phyloP scores from a whole-genome alignment of 805 yeast genomes.

The Yarrowia sp. region DNA sequence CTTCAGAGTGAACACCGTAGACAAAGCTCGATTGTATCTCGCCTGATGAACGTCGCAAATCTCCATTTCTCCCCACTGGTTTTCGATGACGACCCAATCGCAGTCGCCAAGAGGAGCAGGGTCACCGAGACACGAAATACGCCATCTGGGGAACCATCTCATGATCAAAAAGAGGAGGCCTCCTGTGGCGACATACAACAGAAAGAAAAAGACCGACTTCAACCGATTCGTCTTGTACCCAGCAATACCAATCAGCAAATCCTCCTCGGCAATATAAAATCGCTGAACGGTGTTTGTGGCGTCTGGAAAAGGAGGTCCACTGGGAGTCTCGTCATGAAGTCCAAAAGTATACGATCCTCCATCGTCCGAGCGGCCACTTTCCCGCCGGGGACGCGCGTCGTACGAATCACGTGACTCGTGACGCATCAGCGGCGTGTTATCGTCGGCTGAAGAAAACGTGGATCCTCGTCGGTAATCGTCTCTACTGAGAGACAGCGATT shows the following conservation, averaged over 20 bases:
- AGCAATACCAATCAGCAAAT: conserved; percentile 90
- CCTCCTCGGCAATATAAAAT: conserved; percentile 94
- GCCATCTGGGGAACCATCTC: conserved; percentile 85
- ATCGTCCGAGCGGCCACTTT: conserved; percentile 34
- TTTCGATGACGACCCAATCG: conserved; percentile 93
- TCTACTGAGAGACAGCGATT: conserved; percentile 40
- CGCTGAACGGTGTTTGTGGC: conserved; percentile 59
- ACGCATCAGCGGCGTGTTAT: conserved; percentile 24
- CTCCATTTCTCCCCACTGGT: conserved; percentile 86
- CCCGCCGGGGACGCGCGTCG: conserved; percentile 29
- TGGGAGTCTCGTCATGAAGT: conserved; percentile 24
- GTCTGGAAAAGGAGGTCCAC: conserved; percentile 25
- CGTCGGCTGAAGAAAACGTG: conserved; percentile 20
- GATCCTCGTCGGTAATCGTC: conserved; percentile 33
- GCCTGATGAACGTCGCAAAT: conserved; percentile 62
- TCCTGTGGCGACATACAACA: conserved; percentile 62
- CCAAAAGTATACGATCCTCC: conserved; percentile 37
- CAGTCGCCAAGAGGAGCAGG: conserved; percentile 76
- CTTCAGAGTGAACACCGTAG: conserved; percentile 61
- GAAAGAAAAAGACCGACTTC: conserved; percentile 58
- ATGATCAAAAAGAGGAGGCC: conserved; percentile 78
- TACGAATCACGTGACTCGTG: conserved; percentile 33
- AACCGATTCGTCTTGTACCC: conserved; percentile 70
- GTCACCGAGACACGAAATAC: conserved; percentile 70
- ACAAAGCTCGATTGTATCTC: conserved; percentile 74